Evolutionary conservation across 805 yeast genomes (phyloP).

Genomic region (Cyberlindnera suaveolens): DNA sequence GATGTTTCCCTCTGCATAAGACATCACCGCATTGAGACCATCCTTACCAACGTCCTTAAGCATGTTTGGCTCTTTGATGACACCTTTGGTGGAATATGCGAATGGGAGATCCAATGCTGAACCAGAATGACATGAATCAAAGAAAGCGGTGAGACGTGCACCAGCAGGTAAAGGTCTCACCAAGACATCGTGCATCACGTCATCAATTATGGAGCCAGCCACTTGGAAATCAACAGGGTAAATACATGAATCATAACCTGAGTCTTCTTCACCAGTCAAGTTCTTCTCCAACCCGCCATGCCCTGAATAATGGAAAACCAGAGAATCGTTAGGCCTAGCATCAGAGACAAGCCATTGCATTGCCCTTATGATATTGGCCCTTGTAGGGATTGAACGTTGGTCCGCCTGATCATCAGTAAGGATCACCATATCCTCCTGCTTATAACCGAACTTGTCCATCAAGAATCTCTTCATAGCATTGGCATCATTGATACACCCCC

Average conservation of each 20-base stretch:
- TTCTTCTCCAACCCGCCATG: slow-evolving; percentile 68
- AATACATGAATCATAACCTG: slow-evolving; percentile 55
- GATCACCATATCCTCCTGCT: slow-evolving; percentile 37
- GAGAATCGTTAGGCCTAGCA: slow-evolving; percentile 54
- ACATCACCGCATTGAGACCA: slow-evolving; percentile 44
- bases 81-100: slow-evolving; percentile 66
- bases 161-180: slow-evolving; percentile 61
- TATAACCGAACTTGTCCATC: slow-evolving; percentile 18
- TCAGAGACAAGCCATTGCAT: slow-evolving; percentile 70
- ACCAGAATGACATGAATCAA: slow-evolving; percentile 76
- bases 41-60: slow-evolving; percentile 62
- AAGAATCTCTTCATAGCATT: slow-evolving; percentile 38
- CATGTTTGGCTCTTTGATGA: slow-evolving; percentile 63
- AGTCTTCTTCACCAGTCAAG: slow-evolving; percentile 55
- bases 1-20: slow-evolving; percentile 48
- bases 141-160: slow-evolving; percentile 60
- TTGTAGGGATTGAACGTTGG: slow-evolving; percentile 43
- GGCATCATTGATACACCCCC: slow-evolving; percentile 71
- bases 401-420: slow-evolving; percentile 40
- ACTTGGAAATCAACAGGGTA: slow-evolving; percentile 59
- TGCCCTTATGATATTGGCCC: slow-evolving; percentile 58
- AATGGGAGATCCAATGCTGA: slow-evolving; percentile 66
- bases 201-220: slow-evolving; percentile 62
- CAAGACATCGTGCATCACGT: slow-evolving; percentile 53
- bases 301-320: slow-evolving; percentile 70